phyloP scores from a whole-genome alignment of 345 rosid genomes.

The Toxicodendron radicans region DNA sequence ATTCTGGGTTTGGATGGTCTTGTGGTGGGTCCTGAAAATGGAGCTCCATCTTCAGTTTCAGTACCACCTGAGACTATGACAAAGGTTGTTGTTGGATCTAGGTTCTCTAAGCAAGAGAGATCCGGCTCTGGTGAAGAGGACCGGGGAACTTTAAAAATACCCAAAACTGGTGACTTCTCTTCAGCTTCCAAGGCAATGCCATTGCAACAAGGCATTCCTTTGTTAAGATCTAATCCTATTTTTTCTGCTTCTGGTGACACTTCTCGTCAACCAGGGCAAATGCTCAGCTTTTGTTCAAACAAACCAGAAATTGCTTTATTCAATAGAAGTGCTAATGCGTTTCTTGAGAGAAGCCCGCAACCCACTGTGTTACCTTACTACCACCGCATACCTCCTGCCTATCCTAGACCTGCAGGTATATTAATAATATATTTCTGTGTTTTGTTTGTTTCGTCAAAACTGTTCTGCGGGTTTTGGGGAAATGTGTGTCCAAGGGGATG shows the following conservation, averaged over 20 bases:
- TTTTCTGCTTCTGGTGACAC: conserved; percentile 19
- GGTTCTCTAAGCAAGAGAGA: conserved; percentile 41
- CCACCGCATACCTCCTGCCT: conserved; percentile 29
- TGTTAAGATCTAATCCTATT: conserved; percentile 52
- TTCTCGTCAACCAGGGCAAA: conserved; percentile 41
- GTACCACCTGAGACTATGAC: conserved; percentile 17
- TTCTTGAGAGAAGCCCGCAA: conserved; percentile 36
- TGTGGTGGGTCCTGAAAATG: conserved; percentile 37
- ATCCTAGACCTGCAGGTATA: conserved; percentile 46
- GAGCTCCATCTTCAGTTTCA: conserved; percentile 30
- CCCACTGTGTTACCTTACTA: conserved; percentile 33
- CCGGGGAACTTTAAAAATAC: conserved; percentile 37
- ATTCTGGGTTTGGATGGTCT: conserved; percentile 48
- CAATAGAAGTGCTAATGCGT: conserved; percentile 26
- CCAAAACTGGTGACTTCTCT: conserved; percentile 38
- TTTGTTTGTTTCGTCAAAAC: conserved; percentile 4
- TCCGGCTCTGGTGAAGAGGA: conserved; percentile 46
- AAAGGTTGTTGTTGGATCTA: conserved; percentile 38
- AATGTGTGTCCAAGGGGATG: conserved; percentile 6
- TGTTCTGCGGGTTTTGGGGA: conserved; percentile 13
- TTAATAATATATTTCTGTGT: neutral
- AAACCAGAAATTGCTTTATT: conserved; percentile 40
- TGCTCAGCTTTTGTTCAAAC: conserved; percentile 59
- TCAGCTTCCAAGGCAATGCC: conserved; percentile 38
- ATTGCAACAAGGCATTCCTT: conserved; percentile 43